These are phyloP conservation scores for Suhomyces faveliae DNA, from an alignment of 805 yeast species.

Conservation along the genomic window DNA sequence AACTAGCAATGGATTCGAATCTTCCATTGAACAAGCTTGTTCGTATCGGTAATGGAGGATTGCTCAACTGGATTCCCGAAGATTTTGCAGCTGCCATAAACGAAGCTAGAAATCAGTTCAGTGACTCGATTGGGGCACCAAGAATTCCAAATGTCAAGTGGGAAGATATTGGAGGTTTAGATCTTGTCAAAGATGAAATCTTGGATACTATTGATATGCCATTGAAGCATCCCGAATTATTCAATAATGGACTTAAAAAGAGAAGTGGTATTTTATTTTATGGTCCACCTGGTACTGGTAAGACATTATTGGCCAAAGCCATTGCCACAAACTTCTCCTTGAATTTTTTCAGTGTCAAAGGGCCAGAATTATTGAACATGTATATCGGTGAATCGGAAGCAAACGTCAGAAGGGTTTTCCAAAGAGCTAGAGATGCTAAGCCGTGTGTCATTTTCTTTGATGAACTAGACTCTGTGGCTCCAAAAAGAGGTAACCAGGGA, in stretches of 20 bases:
- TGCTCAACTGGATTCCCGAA: constrained; percentile 48
- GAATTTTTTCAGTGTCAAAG: constrained; percentile 94
- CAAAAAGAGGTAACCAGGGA: constrained; percentile 97
- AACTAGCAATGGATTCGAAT: constrained; percentile 22
- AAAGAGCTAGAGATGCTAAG: constrained; percentile 90
- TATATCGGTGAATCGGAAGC: constrained; percentile 99
- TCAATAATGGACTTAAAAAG: constrained; percentile 85
- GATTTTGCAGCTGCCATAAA: constrained; percentile 72
- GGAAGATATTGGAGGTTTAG: constrained; percentile 98
- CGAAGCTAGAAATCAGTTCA: constrained; percentile 80
- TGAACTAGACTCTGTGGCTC: constrained; percentile 97
- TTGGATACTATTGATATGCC: constrained; percentile 97
- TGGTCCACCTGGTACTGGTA: constrained; percentile 99
- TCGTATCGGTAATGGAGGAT: constrained; percentile 55
- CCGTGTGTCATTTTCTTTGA: constrained; percentile 98
- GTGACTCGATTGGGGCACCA: constrained; percentile 96
- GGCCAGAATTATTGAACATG: constrained; percentile 96
- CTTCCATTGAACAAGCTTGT: constrained; percentile 28
- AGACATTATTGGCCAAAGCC: constrained; percentile 92
- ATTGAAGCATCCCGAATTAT: constrained; percentile 85
- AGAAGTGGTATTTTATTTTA: constrained; percentile 92
- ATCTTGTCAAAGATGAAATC: constrained; percentile 85
- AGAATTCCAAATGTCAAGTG: constrained; percentile 91
- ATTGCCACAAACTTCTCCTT: constrained; percentile 93
- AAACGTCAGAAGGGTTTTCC: constrained; percentile 91